Evolutionary conservation across 306 rosid genomes (phyloP), one percentile per base, ranked within the genome.

Genomic region (Trifolium subterraneum): DNA sequence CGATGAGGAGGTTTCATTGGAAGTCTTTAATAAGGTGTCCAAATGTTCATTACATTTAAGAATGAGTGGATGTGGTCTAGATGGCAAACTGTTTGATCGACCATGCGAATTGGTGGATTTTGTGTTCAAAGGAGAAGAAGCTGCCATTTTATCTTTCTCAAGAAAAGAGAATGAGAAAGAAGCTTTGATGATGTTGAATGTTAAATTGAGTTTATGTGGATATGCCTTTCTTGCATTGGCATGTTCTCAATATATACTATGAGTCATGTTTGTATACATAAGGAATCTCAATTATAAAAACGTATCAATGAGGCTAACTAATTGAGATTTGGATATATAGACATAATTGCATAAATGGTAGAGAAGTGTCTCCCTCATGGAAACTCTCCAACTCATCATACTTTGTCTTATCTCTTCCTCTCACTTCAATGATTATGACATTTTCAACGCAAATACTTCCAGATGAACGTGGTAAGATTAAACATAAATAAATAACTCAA

Each of bases 21-120:
- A 59, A 59, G 64, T 6, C 2, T 0, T 59, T 59, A 25, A 7
- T 27, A 59, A 59, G 10, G 19, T 13, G 5, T 59, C 38, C 4
- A 59, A 59, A 59, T 59, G 64, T 27, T 59, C 5, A 27, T 27
- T 59, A 5, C 64, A 59, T 59, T 59, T 1, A 25, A 59, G 64
- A 59, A 59, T 10, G 61, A 80, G 51, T 1, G 84, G 76, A 72
- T 80, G 80, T 61, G 75, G 41, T 56, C 76, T 74, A 16, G 76
- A 35, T 10, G 83, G 83, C 11, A 74, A 60, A 71, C 79, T 74
- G 74, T 38, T 74, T 58, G 76, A 80, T 14, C 76, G 79, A 39
- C 56, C 70, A 16, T 79, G 75, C 5, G 14, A 59, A 27, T 59
- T 59, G 39, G 39, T 36, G 7, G 64, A 56, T 56, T 56, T 59